Base-by-base conservation (phyloP, 1,284 basidiomycete species). In the Laetiporus sulphureus region DNA sequence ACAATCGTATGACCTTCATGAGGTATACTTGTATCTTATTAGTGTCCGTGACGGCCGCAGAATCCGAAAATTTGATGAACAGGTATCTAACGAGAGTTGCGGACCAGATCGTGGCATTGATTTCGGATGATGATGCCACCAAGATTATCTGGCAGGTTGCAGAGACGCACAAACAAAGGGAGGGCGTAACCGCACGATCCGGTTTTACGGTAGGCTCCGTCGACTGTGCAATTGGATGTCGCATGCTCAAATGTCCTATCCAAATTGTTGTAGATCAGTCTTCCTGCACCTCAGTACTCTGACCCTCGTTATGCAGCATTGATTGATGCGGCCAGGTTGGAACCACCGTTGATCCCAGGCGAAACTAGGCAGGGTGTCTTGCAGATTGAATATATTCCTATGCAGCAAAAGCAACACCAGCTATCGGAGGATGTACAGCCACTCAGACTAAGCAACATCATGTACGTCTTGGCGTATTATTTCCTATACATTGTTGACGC, bases 1-100 rank as follows among this genome's bases (percentile, higher is more conserved):
- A 72, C 1, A 81, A 79, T 54, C 63, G 77, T 10, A 59, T 75
- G 4, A 79, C 75, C 0, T 81, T 82, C 49, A 77, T 82, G 72
- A 58, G 77, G 79, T 77, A 38, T 25, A n/a, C n/a, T n/a, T n/a
- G n/a, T n/a, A n/a, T n/a, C n/a, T n/a, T n/a, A n/a, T n/a, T n/a
- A n/a, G n/a, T n/a, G n/a, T n/a, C n/a, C n/a, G n/a, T n/a, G n/a
- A n/a, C n/a, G n/a, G n/a, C n/a, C n/a, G n/a, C 35, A 15, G 21
- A 10, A 25, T 39, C 8, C 10, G 1, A n/a, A 49, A 20, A 10
- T 10, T 15, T 8, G 7, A 20, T 10, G 11, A 13, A 36, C 36
- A 77, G 76, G 35, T 80, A 79, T 48, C 64, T 79, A 10, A 74
- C 67, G 4, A 77, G 77, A 57, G 66, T 77, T 32, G 58, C 67